Evolutionary conservation across 495 filamentous ascomycete species (phyloP).

Genomic region (Hyaloscypha hepaticicola): DNA sequence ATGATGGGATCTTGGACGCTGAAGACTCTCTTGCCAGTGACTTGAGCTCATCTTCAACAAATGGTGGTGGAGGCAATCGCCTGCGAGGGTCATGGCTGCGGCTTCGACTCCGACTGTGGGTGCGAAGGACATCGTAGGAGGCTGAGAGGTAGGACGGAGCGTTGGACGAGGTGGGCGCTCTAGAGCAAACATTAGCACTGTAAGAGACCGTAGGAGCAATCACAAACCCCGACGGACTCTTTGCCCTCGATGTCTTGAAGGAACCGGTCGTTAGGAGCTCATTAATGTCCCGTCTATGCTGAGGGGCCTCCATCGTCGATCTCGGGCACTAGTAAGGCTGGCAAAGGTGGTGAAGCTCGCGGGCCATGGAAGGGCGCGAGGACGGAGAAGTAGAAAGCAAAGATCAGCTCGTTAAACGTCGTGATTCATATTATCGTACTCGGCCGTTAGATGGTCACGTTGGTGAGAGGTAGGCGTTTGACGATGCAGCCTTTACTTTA

Average conservation of each 20-base stretch:
- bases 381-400: neutral
- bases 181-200: constrained; percentile 7
- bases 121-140: neutral
- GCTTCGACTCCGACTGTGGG: constrained; percentile 14
- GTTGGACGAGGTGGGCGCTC: constrained; percentile 8
- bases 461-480: neutral
- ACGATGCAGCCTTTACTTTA: neutral
- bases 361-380: neutral
- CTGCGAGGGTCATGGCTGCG: constrained; percentile 18
- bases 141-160: constrained; percentile 3
- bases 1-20: constrained; percentile 1
- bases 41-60: constrained; percentile 30
- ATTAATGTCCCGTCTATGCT: constrained; percentile 28
- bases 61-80: constrained; percentile 17
- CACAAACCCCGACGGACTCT: constrained; percentile 24
- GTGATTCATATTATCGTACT: neutral
- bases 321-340: neutral
- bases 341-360: neutral
- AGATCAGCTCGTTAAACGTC: neutral
- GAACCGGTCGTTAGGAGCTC: constrained; percentile 30
- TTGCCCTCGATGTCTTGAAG: constrained; percentile 27
- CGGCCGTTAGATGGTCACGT: neutral
- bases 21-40: constrained; percentile 28
- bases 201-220: neutral
- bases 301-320: constrained; percentile 27